Percentiles rank a stretch among this genome's conserved stretches.
Evolutionary conservation across 495 filamentous ascomycete species (phyloP).

Genomic region (Astrothelium subdiscretum): DNA sequence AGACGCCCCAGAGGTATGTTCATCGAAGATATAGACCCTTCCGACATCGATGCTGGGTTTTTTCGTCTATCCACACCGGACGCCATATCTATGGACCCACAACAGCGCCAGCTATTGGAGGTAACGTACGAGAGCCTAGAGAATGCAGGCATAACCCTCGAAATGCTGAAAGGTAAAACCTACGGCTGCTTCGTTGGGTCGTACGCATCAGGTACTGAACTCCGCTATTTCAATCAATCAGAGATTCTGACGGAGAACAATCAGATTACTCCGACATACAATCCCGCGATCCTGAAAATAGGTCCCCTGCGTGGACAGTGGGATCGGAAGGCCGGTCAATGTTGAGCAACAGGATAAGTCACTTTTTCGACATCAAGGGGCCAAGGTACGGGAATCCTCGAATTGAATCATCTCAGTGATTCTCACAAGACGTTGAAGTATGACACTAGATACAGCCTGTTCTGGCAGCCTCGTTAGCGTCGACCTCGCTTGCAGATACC

Average conservation of each 20-base stretch:
- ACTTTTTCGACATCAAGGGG: neutral
- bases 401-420: neutral
- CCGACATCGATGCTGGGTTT: neutral
- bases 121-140: neutral
- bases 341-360: neutral
- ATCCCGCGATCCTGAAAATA: conserved; percentile 18
- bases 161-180: neutral
- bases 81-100: neutral
- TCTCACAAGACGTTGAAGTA: neutral
- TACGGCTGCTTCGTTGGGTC: neutral
- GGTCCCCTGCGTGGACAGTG: neutral
- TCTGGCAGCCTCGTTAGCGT: neutral
- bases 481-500: neutral
- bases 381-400: neutral
- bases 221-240: neutral
- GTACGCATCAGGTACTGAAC: neutral
- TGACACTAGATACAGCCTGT: neutral
- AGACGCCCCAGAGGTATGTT: neutral
- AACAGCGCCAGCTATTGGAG: neutral
- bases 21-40: neutral
- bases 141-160: neutral
- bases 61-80: neutral
- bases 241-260: neutral
- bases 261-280: conserved; percentile 21
- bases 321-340: neutral